Evolutionary conservation across 805 yeast genomes (phyloP), one percentile per base, ranked within the genome.

Genomic region (Nakazawaea ambrosiae): DNA sequence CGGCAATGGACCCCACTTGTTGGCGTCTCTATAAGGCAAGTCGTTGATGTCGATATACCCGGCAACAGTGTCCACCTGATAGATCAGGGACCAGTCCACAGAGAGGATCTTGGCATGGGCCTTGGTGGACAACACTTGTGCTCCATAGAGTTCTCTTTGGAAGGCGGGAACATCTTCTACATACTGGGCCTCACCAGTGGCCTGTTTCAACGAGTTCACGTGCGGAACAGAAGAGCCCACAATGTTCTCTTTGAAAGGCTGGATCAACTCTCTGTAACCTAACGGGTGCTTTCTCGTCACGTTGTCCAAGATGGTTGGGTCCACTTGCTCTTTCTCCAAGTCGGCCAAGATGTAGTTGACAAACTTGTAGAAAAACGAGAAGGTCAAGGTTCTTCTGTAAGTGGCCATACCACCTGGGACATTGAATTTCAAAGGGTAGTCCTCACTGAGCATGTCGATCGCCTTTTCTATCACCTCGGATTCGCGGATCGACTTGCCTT

Each of bases 341-440:
- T 37, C 26, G 16, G 40, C 36, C 34, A 61, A 38, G 39, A 61
- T 49, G 31, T 53, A 45, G 35, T 65, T 63, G 51, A 54, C 58
- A 40, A 68, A 68, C 45, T 61, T 65, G 55, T 60, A 68, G 46
- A 68, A 68, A 48, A 68, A 68, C 8, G 72, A 65, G 35, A 66
- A 41, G 9, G 69, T 60, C 31, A 68, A 52, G n/a, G 72, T 58
- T 27, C 66, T 49, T 34, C 74, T 51, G 43, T 62, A 68, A 2
- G 64, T 51, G 0, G 73, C 70, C 71, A 66, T 66, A 11, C 73
- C 74, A 39, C 74, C 74, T 4, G 73, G 73, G 31, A 68, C 74
- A 14, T 56, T 56, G 45, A 47, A 68, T 2, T 66, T 57, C 31
- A 68, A 50, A 12, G 60, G 51, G 43, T 54, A 65, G 41, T 68